A percentile compares a stretch with the other conserved stretches of the same genome.
These are phyloP conservation scores for Eimeria maxima DNA, from an alignment of 169 alveolate species.

Conservation along the genomic window DNA sequence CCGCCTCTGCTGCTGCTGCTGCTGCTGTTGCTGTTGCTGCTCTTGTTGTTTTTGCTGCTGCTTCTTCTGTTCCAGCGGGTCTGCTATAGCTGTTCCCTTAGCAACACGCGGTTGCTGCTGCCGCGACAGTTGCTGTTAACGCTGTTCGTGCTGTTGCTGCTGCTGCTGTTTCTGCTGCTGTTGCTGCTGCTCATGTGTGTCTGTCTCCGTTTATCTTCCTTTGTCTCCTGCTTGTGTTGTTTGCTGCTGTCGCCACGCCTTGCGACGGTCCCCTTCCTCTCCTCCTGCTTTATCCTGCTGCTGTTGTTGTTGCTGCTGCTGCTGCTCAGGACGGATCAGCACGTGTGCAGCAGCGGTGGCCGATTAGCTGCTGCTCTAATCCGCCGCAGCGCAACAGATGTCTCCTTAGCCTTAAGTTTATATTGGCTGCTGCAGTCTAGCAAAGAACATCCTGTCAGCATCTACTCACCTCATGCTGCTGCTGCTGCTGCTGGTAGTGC, in stretches of 20 bases:
- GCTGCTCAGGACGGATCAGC: neutral
- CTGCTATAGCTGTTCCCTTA: neutral
- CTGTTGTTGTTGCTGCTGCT: neutral
- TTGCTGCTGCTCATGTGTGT: too few relatives aligned
- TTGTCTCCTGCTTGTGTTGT: too few relatives aligned
- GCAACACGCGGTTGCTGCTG: neutral
- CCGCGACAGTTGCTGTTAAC: too few relatives aligned
- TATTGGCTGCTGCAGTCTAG: constrained; percentile 39
- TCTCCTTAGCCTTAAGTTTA: neutral
- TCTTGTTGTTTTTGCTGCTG: neutral
- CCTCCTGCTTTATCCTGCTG: neutral
- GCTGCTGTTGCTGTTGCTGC: constrained; percentile 4
- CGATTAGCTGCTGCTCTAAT: neutral
- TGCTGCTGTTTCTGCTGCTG: too few relatives aligned
- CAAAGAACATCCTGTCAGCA: constrained; percentile 22
- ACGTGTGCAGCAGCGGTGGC: constrained; percentile 27
- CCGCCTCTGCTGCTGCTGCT: neutral
- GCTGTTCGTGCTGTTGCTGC: too few relatives aligned
- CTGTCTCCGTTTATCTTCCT: too few relatives aligned
- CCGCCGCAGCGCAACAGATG: neutral
- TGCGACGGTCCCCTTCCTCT: neutral
- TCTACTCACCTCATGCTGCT: too few relatives aligned
- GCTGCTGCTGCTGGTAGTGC: neutral
- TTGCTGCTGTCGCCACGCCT: too few relatives aligned
- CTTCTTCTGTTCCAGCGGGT: neutral